Evolutionary conservation across 2,329 filamentous ascomycete species (phyloP).

Genomic region (Acrodontium crateriforme): DNA sequence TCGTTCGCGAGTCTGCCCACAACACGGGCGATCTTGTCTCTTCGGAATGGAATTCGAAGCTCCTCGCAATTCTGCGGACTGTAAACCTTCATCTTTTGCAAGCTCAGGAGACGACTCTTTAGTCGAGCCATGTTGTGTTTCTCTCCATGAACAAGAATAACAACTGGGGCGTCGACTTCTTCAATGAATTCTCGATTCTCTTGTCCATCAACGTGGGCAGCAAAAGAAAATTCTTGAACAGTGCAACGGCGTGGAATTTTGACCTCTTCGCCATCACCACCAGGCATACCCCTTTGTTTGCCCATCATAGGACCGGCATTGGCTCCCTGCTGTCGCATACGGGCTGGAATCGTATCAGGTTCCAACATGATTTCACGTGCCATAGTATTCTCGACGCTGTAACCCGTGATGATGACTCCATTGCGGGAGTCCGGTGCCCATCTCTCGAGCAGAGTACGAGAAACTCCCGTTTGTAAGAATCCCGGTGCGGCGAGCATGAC

Average conservation of each 20-base stretch:
- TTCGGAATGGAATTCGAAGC: conserved; percentile 84
- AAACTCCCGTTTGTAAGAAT: conserved; percentile 96
- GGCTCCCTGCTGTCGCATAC: conserved; percentile 50
- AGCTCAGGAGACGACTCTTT: conserved; percentile 85
- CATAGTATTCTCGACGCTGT: conserved; percentile 57
- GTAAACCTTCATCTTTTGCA: conserved; percentile 83
- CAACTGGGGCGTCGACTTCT: conserved; percentile 78
- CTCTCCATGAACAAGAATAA: conserved; percentile 94
- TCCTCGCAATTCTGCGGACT: conserved; percentile 92
- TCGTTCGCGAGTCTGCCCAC: conserved; percentile 76
- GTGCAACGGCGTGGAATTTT: conserved; percentile 89
- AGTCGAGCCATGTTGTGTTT: conserved; percentile 97
- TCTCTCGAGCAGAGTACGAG: conserved; percentile 77
- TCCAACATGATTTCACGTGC: conserved; percentile 90
- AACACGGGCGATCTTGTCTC: conserved; percentile 90
- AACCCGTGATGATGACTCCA: conserved; percentile 3
- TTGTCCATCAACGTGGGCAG: conserved; percentile 87
- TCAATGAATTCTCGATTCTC: conserved; percentile 97
- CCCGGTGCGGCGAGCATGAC: conserved; percentile 96
- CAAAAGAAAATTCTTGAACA: conserved; percentile 88
- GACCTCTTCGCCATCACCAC: conserved; percentile 57
- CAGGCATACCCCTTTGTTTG: conserved; percentile 35
- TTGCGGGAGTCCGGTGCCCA: conserved; percentile 97
- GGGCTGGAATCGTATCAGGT: conserved; percentile 83
- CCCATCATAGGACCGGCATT: conserved; percentile 13